These are phyloP conservation scores for Plasmodium vivax DNA, from an alignment of 169 alveolate species.

Conservation along the genomic window DNA sequence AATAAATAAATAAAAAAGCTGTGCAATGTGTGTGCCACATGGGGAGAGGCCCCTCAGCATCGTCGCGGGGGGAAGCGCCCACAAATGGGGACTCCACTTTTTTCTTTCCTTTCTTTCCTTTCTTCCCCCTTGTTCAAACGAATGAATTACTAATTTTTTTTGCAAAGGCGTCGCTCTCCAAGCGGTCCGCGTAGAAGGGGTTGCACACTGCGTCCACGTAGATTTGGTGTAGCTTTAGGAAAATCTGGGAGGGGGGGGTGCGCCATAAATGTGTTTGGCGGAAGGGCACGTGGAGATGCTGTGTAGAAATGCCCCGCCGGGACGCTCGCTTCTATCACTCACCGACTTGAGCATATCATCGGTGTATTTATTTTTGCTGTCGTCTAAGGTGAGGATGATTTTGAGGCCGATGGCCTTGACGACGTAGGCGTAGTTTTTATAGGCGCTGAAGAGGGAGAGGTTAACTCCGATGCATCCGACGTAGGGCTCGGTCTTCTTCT, in stretches of 20 bases:
- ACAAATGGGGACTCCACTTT: background rate
- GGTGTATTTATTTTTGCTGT: conserved; percentile 41
- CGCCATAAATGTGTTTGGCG: background rate
- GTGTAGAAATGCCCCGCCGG: too few relatives aligned
- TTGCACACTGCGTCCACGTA: conserved; percentile 65
- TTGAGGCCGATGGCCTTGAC: conserved; percentile 27
- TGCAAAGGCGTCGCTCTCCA: conserved; percentile 19
- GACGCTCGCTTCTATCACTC: too few relatives aligned
- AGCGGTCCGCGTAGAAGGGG: conserved; percentile 35
- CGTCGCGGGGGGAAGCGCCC: background rate
- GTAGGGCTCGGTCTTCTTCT: conserved; percentile 41
- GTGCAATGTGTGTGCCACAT: background rate
- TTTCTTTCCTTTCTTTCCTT: conserved; percentile 3
- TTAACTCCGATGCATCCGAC: conserved; percentile 59
- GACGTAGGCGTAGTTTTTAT: conserved; percentile 56
- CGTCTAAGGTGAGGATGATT: conserved; percentile 50
- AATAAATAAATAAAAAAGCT: too few relatives aligned
- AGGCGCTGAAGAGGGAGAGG: conserved; percentile 65
- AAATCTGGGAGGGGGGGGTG: background rate
- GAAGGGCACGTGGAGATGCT: too few relatives aligned
- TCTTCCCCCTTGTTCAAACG: background rate
- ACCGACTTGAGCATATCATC: conserved; percentile 40
- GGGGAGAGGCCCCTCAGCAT: background rate
- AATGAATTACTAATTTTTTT: conserved; percentile 48
- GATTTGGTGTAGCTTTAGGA: conserved; percentile 34